A percentile compares a stretch with the other conserved stretches of the same genome.
phyloP scores from a whole-genome alignment of 2,329 filamentous ascomycete genomes.

The Aspergillus sojae region DNA sequence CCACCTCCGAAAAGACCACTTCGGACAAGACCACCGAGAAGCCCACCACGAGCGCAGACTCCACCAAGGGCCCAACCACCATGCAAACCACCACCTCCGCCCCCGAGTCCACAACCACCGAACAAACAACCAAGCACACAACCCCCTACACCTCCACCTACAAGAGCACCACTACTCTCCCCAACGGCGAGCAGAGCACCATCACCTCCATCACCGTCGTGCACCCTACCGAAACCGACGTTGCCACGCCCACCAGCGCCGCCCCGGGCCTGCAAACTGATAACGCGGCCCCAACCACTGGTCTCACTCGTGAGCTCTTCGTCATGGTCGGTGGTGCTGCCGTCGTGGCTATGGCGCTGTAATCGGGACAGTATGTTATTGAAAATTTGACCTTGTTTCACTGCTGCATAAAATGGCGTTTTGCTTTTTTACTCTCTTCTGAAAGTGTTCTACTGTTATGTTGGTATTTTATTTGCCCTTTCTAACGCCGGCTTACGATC shows the following conservation, averaged over 20 bases:
- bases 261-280: constrained; percentile 46
- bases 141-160: constrained; percentile 43
- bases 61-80: constrained; percentile 18
- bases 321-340: constrained; percentile 47
- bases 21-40: constrained; percentile 7
- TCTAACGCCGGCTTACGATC: constrained; percentile 8
- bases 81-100: constrained; percentile 22
- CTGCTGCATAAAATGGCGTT: constrained; percentile 4
- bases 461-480: not conserved
- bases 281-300: constrained; percentile 32
- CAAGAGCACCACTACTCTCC: constrained; percentile 44
- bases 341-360: constrained; percentile 42
- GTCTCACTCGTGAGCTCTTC: constrained; percentile 37
- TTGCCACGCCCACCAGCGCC: constrained; percentile 26
- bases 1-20: constrained; percentile 10
- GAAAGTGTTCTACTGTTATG: not conserved
- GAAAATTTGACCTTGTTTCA: not conserved
- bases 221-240: constrained; percentile 35
- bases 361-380: constrained; percentile 9
- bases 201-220: constrained; percentile 51
- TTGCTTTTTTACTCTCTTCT: not conserved
- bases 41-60: constrained; percentile 23
- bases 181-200: constrained; percentile 46
- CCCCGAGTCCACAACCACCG: constrained; percentile 20
- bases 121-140: constrained; percentile 24